Percentiles rank a stretch among this genome's conserved stretches.
Evolutionary conservation across 345 rosid genomes (phyloP).

Genomic region (Syzygium aromaticum): DNA sequence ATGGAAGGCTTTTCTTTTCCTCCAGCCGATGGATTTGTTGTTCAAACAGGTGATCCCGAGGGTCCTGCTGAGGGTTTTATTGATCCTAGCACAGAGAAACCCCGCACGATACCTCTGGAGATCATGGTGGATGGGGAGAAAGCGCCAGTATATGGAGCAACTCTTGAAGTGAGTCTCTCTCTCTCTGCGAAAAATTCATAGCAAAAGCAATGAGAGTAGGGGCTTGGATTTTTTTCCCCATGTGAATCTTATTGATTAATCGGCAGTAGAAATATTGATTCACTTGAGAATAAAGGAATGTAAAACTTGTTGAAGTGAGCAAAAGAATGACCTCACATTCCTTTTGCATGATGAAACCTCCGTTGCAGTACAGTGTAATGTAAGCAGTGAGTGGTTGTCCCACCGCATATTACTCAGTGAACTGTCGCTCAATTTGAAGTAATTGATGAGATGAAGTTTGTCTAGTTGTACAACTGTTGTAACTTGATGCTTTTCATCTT

Average conservation of each 20-base stretch:
- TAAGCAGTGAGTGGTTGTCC: not conserved
- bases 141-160: slow-evolving; percentile 67
- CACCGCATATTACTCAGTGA: not conserved
- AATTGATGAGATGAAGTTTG: not conserved
- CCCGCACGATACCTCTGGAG: slow-evolving; percentile 77
- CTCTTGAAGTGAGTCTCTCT: slow-evolving; percentile 56
- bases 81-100: slow-evolving; percentile 93
- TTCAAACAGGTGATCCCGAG: slow-evolving; percentile 98
- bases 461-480: not conserved
- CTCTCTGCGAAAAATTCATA: not conserved
- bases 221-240: not conserved
- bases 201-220: not conserved
- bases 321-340: not conserved
- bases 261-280: not conserved
- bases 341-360: not conserved
- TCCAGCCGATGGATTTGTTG: slow-evolving; percentile 98
- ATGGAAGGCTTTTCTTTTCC: not conserved
- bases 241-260: not conserved
- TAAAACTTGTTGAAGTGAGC: not conserved
- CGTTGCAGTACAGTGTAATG: not conserved
- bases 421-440: not conserved
- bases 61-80: slow-evolving; percentile 97
- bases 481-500: not conserved
- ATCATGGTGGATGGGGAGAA: slow-evolving; percentile 79
- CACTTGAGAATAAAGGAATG: not conserved